These are phyloP conservation scores for Coniosporium apollinis DNA, from an alignment of 495 filamentous ascomycete genomes.

Conservation along the genomic window DNA sequence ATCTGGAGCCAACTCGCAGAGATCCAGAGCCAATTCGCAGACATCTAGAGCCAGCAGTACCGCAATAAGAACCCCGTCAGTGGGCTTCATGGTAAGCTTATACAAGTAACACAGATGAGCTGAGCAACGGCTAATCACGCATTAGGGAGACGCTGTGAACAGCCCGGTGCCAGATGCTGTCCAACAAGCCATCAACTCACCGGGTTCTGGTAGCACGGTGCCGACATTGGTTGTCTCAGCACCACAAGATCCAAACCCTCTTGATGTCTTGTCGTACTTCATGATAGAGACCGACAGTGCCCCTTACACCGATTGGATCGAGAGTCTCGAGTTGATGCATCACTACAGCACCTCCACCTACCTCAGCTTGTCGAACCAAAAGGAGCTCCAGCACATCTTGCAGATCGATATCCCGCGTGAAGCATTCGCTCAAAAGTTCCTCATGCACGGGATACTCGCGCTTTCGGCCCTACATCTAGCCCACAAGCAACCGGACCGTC, in stretches of 20 bases:
- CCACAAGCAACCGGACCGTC: background rate
- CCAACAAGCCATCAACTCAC: background rate
- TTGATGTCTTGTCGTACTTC: background rate
- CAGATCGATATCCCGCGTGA: conserved; percentile 1
- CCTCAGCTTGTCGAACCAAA: background rate
- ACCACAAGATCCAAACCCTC: background rate
- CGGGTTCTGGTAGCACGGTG: background rate
- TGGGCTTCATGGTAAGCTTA: too few relatives aligned
- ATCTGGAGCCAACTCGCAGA: too few relatives aligned
- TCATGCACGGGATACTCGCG: conserved; percentile 11
- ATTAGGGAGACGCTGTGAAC: too few relatives aligned
- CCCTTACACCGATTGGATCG: conserved; percentile 5
- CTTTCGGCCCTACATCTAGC: conserved; percentile 9
- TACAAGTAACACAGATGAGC: background rate
- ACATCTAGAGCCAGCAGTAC: too few relatives aligned
- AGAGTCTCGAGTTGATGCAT: conserved; percentile 11
- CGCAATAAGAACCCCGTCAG: too few relatives aligned
- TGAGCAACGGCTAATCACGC: too few relatives aligned
- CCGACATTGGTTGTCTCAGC: background rate
- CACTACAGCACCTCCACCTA: conserved; percentile 3
- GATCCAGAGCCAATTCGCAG: too few relatives aligned
- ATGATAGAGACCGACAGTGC: background rate
- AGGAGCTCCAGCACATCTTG: conserved; percentile 6
- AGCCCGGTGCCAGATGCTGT: background rate
- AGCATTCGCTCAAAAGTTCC: conserved; percentile 6